These are phyloP conservation scores for Chlamydomonas sp. DNA, from an alignment of 139 green algal genomes.

Conservation along the genomic window DNA sequence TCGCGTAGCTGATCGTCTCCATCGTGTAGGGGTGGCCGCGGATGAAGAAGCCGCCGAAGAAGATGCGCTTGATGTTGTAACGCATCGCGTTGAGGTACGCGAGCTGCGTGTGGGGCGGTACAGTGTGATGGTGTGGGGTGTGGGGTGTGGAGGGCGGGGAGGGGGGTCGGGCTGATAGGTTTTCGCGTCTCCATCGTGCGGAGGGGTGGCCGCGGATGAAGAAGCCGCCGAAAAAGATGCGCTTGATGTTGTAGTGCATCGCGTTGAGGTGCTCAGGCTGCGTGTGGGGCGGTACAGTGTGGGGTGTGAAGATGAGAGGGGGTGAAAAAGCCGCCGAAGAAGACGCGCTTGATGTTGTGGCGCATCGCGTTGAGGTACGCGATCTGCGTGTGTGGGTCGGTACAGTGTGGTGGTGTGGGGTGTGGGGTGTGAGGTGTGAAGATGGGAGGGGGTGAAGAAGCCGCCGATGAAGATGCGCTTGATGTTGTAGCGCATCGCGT, in stretches of 20 bases:
- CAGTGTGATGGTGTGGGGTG: no score
- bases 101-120: conserved; percentile 25
- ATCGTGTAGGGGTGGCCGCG: conserved; percentile 98
- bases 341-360: conserved; percentile 81
- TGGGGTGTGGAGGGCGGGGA: no score
- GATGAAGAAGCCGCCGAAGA: conserved; percentile 98
- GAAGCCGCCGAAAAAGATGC: conserved; percentile 92
- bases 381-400: conserved; percentile 18
- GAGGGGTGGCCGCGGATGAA: conserved; percentile 97
- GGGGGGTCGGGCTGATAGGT: no score
- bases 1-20: conserved; percentile 97
- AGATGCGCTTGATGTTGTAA: conserved; percentile 85
- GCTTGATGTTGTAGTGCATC: conserved; percentile 76
- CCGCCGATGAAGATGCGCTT: conserved; percentile 86
- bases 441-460: no score
- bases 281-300: not conserved
- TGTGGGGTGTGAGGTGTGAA: no score
- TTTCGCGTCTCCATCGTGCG: conserved; percentile 99
- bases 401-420: no score
- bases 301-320: no score
- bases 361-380: conserved; percentile 73
- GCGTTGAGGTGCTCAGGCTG: conserved; percentile 63
- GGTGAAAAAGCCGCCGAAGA: no score
- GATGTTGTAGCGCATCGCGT: conserved; percentile 82
- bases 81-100: conserved; percentile 74